phyloP scores from a whole-genome alignment of 1,284 basidiomycete genomes.

The Grifola frondosa region DNA sequence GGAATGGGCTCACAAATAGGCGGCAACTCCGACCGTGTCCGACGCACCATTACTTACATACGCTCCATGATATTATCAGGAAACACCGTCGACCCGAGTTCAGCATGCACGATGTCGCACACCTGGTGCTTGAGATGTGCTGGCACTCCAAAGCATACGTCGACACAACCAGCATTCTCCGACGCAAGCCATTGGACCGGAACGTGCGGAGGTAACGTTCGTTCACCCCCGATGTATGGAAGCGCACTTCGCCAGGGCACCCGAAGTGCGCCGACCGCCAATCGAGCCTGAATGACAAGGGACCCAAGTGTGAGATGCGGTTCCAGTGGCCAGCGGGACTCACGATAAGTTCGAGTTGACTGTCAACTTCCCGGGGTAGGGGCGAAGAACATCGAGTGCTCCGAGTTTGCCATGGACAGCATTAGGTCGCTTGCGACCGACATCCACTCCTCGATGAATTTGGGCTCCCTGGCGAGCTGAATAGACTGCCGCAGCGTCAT shows the following conservation, averaged over 20 bases:
- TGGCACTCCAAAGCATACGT: too few species aligned
- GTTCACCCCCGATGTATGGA: slow-evolving; percentile 23
- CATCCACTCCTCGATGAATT: slow-evolving; percentile 28
- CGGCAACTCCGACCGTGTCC: too few species aligned
- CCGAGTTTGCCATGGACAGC: slow-evolving; percentile 25
- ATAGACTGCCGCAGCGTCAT: slow-evolving; percentile 28
- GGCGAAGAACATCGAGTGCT: slow-evolving; percentile 23
- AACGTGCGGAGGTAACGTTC: slow-evolving; percentile 32
- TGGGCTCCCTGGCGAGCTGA: slow-evolving; percentile 15
- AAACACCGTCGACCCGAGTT: too few species aligned
- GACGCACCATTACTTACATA: too few species aligned
- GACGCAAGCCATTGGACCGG: slow-evolving; percentile 33
- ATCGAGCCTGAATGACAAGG: slow-evolving; percentile 20
- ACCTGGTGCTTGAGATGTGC: too few species aligned
- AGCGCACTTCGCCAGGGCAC: slow-evolving; percentile 19
- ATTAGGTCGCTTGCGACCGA: slow-evolving; percentile 28
- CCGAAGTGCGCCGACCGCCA: slow-evolving; percentile 35
- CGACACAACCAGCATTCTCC: too few species aligned
- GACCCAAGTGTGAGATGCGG: background rate
- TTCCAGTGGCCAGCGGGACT: slow-evolving; percentile 7
- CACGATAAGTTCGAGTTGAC: slow-evolving; percentile 35
- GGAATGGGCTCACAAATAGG: too few species aligned
- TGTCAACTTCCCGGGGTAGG: slow-evolving; percentile 15
- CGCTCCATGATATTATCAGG: too few species aligned
- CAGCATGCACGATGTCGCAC: too few species aligned